Evolutionary conservation across 441 rosid species (phyloP), one percentile per base, ranked within the genome.

Genomic region (Gossypium schwendimanii): DNA sequence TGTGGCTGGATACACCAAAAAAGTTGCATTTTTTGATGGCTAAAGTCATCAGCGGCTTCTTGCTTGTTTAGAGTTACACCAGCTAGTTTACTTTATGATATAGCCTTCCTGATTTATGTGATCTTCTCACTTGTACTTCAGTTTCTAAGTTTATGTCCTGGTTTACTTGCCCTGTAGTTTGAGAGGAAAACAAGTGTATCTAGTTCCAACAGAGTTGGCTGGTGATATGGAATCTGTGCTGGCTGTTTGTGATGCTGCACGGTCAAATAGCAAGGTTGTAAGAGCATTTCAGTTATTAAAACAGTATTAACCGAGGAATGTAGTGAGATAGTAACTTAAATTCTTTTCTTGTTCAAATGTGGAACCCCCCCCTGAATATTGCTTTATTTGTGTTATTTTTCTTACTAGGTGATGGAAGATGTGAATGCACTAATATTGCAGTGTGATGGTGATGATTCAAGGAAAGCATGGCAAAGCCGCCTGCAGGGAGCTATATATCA

Each of bases 401-500:
- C 71, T 47, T 68, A 28, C 39, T 65, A 96, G 99, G 89, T 92
- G 65, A 79, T 96, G 75, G 98, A 96, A 84, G 97, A 93, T 85
- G 89, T 70, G 59, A 93, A 81, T 84, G 92, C 97, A 55, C 65
- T 93, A 68, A 87, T 96, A 74, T 66, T 93, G 61, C 79, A 80
- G 78, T 90, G 87, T 79, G 98, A 91, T 74, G 83, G 88, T 60
- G 91, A 89, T 76, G 96, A 93, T 62, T 88, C 87, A 52, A 82
- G 80, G 78, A 87, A 85, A 82, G 84, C 79, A 73, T 96, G 99
- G 99, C 91, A 89, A 80, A 89, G 82, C 72, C 94, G 94, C 71
- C 84, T 96, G 84, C 98, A 87, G 81, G 93, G 93, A 23, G 97
- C 97, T 75, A 89, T 89, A 73, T 91, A 96, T 78, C 89, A 83